Conservation (phyloP, 2,329 filamentous ascomycete genomes). For the Xylariaceae sp. region DNA sequence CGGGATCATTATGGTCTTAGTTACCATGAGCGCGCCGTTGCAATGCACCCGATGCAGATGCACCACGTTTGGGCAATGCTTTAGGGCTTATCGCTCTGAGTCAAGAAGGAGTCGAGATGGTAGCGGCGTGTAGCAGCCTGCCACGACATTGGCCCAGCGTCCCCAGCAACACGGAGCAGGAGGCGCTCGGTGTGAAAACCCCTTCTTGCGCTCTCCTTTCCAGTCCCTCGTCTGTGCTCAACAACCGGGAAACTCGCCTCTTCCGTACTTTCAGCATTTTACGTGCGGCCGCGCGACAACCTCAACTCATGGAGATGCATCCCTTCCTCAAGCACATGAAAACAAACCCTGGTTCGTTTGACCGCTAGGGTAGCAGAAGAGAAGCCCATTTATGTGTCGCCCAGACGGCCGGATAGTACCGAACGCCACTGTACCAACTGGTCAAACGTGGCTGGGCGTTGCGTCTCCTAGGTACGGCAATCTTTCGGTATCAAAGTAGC, state of each 20-base stretch:
- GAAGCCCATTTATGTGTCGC: neutral
- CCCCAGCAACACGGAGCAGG: slow-evolving; percentile 3
- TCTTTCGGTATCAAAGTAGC: slow-evolving; percentile 28
- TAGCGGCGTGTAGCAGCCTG: slow-evolving; percentile 15
- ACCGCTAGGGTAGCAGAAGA: slow-evolving; percentile 5
- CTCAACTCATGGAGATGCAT: slow-evolving; percentile 9
- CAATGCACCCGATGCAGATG: slow-evolving; percentile 10
- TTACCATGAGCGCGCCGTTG: slow-evolving; percentile 18
- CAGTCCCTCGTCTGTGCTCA: slow-evolving; percentile 7
- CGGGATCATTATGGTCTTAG: slow-evolving; percentile 11
- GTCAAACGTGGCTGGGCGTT: slow-evolving; percentile 21
- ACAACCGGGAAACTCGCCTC: neutral
- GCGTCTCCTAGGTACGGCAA: slow-evolving; percentile 19
- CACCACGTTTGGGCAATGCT: slow-evolving; percentile 7
- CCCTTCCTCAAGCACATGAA: slow-evolving; percentile 2
- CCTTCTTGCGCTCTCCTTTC: slow-evolving; percentile 7
- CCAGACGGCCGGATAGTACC: slow-evolving; percentile 3
- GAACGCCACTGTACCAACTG: slow-evolving; percentile 9
- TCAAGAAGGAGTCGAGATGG: slow-evolving; percentile 14
- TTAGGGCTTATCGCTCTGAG: slow-evolving; percentile 13
- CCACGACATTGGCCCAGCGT: slow-evolving; percentile 13
- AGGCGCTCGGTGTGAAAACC: slow-evolving; percentile 3
- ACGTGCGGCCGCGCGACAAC: slow-evolving; percentile 5
- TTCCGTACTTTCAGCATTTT: slow-evolving; percentile 7
- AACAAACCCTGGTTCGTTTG: slow-evolving; percentile 2